Evolutionary conservation across 1,139 yeast species (phyloP).

Genomic region (Blastobotrys niveus): DNA sequence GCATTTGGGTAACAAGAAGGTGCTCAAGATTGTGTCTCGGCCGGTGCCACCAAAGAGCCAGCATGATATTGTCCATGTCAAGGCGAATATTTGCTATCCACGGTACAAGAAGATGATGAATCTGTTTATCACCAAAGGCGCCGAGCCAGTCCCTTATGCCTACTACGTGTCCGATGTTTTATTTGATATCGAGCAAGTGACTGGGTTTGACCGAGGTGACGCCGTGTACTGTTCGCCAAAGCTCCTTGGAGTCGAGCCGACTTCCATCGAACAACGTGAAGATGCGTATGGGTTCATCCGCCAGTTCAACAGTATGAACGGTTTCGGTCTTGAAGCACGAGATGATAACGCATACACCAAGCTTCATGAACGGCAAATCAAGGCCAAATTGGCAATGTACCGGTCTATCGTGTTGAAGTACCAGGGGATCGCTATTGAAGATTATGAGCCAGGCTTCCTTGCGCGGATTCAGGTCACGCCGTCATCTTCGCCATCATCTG

Average conservation of each 20-base stretch:
- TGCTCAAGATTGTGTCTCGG: constrained; percentile 22
- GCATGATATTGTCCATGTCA: constrained; percentile 21
- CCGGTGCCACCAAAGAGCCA: constrained; percentile 17
- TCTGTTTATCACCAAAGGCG: constrained; percentile 21
- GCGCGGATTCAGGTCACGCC: not conserved
- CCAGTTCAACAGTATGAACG: too few relatives aligned
- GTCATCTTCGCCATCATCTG: too few relatives aligned
- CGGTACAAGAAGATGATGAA: constrained; percentile 26
- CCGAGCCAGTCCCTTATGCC: constrained; percentile 15
- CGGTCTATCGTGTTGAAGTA: not conserved
- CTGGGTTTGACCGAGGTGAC: constrained; percentile 4
- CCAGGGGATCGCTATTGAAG: constrained; percentile 5
- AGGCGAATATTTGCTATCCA: constrained; percentile 26
- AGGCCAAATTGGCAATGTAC: not conserved
- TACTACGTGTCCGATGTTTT: constrained; percentile 20
- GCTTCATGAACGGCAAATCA: not conserved
- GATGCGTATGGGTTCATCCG: too few relatives aligned
- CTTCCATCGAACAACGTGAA: not conserved
- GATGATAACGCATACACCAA: not conserved
- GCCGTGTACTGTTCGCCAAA: constrained; percentile 13
- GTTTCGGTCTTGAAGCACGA: not conserved
- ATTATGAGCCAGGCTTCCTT: not conserved
- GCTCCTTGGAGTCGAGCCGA: constrained; percentile 7
- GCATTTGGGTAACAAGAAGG: constrained; percentile 19
- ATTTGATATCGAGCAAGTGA: constrained; percentile 19